Percentiles rank a stretch among this genome's conserved stretches.
Conservation (phyloP, 2,329 filamentous ascomycete genomes). For the Penicillium sp. region DNA sequence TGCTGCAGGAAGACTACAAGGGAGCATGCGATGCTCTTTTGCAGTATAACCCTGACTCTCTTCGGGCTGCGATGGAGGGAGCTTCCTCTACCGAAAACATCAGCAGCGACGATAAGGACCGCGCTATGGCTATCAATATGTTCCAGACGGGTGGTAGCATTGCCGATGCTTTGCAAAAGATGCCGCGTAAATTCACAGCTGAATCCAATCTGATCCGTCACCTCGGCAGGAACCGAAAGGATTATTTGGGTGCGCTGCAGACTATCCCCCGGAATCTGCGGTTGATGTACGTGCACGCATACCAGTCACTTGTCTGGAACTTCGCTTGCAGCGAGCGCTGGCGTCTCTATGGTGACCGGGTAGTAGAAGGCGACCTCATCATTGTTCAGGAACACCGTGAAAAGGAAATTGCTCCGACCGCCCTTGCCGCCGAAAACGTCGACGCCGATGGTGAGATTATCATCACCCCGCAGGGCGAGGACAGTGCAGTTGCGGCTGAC, state of each 20-base stretch:
- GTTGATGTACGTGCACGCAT: slow-evolving; percentile 94
- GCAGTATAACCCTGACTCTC: slow-evolving; percentile 62
- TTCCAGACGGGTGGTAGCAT: slow-evolving; percentile 63
- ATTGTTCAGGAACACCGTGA: slow-evolving; percentile 58
- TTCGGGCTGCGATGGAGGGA: slow-evolving; percentile 54
- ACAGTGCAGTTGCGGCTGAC: slow-evolving; percentile 52
- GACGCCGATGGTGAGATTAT: slow-evolving; percentile 64
- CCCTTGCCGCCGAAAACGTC: slow-evolving; percentile 38
- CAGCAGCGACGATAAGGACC: slow-evolving; percentile 70
- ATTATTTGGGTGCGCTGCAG: slow-evolving; percentile 77
- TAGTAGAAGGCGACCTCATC: slow-evolving; percentile 82
- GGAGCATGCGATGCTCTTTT: slow-evolving; percentile 76
- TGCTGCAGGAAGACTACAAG: slow-evolving; percentile 76
- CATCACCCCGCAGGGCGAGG: slow-evolving; percentile 56
- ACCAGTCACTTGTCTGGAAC: slow-evolving; percentile 95
- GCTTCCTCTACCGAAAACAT: slow-evolving; percentile 46
- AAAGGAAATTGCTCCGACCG: slow-evolving; percentile 37
- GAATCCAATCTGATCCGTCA: slow-evolving; percentile 77
- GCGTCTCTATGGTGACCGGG: slow-evolving; percentile 66
- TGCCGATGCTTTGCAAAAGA: slow-evolving; percentile 58
- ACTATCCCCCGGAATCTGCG: slow-evolving; percentile 76
- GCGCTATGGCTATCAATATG: slow-evolving; percentile 71
- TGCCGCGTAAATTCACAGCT: slow-evolving; percentile 78
- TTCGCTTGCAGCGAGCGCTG: slow-evolving; percentile 75
- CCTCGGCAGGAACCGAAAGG: slow-evolving; percentile 56